These are phyloP conservation scores for Cercospora brassicicola DNA, from an alignment of 2,329 filamentous ascomycete genomes.

Conservation along the genomic window DNA sequence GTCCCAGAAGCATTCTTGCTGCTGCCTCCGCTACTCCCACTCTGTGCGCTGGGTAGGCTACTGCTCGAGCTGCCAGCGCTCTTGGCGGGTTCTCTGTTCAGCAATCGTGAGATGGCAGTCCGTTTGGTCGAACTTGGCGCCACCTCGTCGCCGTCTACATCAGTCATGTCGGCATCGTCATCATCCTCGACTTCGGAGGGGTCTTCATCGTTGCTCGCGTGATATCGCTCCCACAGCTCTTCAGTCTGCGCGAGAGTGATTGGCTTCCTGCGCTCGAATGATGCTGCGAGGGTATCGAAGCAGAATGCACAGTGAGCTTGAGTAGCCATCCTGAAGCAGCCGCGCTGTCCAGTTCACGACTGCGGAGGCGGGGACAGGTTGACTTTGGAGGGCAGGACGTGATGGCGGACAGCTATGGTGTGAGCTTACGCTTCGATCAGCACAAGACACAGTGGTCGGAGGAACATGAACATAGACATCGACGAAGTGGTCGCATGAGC, in stretches of 20 bases:
- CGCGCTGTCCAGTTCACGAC: background rate
- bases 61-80: conserved; percentile 33
- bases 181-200: conserved; percentile 27
- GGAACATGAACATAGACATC: background rate
- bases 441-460: background rate
- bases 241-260: conserved; percentile 69
- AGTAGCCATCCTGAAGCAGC: conserved; percentile 66
- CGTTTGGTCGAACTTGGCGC: conserved; percentile 34
- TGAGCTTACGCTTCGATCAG: background rate
- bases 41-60: conserved; percentile 32
- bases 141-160: conserved; percentile 29
- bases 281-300: conserved; percentile 81
- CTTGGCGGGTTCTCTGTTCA: conserved; percentile 30
- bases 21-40: conserved; percentile 19
- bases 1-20: conserved; percentile 23
- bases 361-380: background rate
- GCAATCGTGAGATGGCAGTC: conserved; percentile 48
- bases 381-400: background rate
- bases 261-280: conserved; percentile 68
- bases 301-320: conserved; percentile 85
- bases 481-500: background rate
- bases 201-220: conserved; percentile 44
- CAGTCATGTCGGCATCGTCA: conserved; percentile 33
- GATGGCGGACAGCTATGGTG: background rate
- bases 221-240: conserved; percentile 63